Conservation (phyloP, 2,329 filamentous ascomycete genomes). For the Rasamsonia emersonii region DNA sequence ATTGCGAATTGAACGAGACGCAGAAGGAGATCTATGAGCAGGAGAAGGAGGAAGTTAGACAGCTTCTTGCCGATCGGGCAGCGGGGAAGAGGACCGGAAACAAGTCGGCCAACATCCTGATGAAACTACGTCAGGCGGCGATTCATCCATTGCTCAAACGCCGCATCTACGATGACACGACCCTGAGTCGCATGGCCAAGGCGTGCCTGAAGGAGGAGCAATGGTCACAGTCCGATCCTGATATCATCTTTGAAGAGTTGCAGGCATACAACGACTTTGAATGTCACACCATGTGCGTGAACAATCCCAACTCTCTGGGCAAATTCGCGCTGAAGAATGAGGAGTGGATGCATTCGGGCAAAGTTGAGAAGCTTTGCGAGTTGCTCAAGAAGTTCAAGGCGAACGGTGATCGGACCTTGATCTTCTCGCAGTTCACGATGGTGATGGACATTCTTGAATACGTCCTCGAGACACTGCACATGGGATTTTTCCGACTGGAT, state of each 20-base stretch:
- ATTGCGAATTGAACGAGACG: conserved; percentile 65
- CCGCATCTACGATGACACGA: conserved; percentile 66
- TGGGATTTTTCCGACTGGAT: conserved; percentile 78
- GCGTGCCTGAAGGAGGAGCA: conserved; percentile 63
- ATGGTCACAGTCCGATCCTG: conserved; percentile 41
- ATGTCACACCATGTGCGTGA: conserved; percentile 49
- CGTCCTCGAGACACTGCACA: conserved; percentile 62
- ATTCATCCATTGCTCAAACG: conserved; percentile 87
- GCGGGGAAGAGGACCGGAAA: conserved; percentile 46
- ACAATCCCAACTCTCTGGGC: conserved; percentile 44
- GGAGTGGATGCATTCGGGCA: conserved; percentile 69
- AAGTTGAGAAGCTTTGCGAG: conserved; percentile 70
- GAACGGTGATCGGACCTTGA: conserved; percentile 76
- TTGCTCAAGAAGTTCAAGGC: conserved; percentile 64
- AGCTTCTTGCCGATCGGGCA: conserved; percentile 52
- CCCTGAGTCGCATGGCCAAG: conserved; percentile 66
- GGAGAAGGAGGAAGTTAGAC: conserved; percentile 54
- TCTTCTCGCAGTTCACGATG: conserved; percentile 90
- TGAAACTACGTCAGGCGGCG: conserved; percentile 84
- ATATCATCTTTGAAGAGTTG: conserved; percentile 48
- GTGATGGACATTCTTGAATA: conserved; percentile 84
- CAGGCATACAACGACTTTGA: conserved; percentile 52
- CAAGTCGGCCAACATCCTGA: conserved; percentile 61
- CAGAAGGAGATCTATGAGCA: conserved; percentile 68
- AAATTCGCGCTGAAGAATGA: conserved; percentile 51